Percentiles rank a stretch among this genome's conserved stretches.
Conservation (phyloP, 352 stramenopile genomes). For the Globisporangium iwayamae region DNA sequence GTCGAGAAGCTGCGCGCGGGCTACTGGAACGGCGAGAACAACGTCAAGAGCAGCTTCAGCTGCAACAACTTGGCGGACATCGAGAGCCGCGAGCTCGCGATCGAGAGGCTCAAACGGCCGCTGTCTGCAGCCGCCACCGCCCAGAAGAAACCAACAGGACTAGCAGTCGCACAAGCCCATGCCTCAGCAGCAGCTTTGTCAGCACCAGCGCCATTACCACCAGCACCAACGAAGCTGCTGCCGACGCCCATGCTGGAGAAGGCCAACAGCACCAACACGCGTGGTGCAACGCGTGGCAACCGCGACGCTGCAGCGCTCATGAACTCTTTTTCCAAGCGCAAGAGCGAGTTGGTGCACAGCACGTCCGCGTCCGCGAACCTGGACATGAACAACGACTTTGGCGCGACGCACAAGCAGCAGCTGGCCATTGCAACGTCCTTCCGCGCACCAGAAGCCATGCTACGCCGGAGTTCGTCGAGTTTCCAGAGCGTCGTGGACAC, state of each 20-base stretch:
- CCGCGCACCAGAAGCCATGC: slow-evolving; percentile 20
- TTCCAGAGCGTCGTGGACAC: slow-evolving; percentile 24
- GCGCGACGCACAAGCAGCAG: slow-evolving; percentile 35
- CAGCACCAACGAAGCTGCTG: slow-evolving; percentile 6
- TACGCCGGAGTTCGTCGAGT: slow-evolving; percentile 19
- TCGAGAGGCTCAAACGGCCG: slow-evolving; percentile 27
- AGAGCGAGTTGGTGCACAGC: slow-evolving; percentile 44
- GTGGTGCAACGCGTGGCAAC: slow-evolving; percentile 23
- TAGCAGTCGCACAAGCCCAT: too few species aligned
- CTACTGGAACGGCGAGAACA: slow-evolving; percentile 70
- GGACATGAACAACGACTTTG: slow-evolving; percentile 31
- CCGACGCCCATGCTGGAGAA: slow-evolving; percentile 16
- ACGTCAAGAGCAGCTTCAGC: slow-evolving; percentile 79
- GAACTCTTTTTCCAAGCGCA: slow-evolving; percentile 28
- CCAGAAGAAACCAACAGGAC: neutral
- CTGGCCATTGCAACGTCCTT: slow-evolving; percentile 37
- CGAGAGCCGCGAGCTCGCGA: slow-evolving; percentile 39
- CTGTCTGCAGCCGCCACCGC: neutral
- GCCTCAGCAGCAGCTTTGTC: neutral
- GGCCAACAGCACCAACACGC: slow-evolving; percentile 42
- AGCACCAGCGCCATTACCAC: neutral
- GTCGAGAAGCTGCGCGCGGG: slow-evolving; percentile 49
- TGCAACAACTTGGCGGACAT: slow-evolving; percentile 78
- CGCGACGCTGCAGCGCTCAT: slow-evolving; percentile 27
- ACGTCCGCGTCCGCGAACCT: slow-evolving; percentile 24